Base-by-base conservation (phyloP, 768 basidiomycete species). In the Rhodocollybia butyracea region DNA sequence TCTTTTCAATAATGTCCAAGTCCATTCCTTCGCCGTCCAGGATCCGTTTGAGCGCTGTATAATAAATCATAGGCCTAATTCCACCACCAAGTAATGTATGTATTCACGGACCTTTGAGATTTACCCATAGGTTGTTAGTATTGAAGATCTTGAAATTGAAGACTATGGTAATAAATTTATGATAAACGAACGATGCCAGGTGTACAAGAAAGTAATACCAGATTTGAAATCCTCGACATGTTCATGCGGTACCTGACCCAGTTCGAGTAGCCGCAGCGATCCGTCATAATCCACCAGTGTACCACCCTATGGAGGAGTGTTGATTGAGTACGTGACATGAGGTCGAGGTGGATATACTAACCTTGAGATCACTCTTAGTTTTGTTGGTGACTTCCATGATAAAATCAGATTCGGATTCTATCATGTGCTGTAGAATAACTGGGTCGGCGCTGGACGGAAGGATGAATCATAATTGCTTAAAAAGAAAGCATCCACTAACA, bases 321-420 rank as follows among this genome's bases (percentile, higher is more conserved):
- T n/a, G n/a, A n/a, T n/a, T n/a, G n/a, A 7, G 22, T 42, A 15
- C 19, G 21, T 19, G 19, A 5, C 10, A 45, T 4, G 19, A 45
- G 43, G 30, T 29, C 5, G 8, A 45, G 12, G 3, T 13, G 8
- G 2, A 27, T 8, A 45, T 45, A 17, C 43, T 45, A 17, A 13
- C 88, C 84, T 81, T 79, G 60, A 79, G 70, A 64, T 88, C 93
- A 48, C 88, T 91, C 81, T 96, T 94, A 65, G 94, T 95, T 82
- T 95, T 96, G 78, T 94, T 90, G 12, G 94, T 97, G 59, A 96
- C 89, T 72, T 96, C 91, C 91, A 93, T 94, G 68, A 94, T 71
- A 75, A 94, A 94, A 70, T 96, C 94, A 27, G 88, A 82, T 58
- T 84, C 72, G 11, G 81, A 79, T 65, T 90, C 82, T 61, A 89